Evolutionary conservation across 768 basidiomycete genomes (phyloP).

Genomic region (Mycena vulgaris): DNA sequence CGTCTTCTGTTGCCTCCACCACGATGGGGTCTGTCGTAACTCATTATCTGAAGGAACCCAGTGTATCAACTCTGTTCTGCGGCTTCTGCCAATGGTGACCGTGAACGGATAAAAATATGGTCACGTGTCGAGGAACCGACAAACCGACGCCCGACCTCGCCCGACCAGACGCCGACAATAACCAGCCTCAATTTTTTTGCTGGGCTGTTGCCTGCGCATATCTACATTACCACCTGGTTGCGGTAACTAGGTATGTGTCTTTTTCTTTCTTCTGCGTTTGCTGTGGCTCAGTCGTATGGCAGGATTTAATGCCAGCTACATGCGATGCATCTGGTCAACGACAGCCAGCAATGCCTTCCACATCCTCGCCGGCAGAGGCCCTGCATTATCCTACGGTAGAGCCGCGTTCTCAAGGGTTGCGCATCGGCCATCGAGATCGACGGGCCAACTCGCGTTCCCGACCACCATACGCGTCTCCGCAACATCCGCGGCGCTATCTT

Average conservation of each 20-base stretch:
- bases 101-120: too few relatives aligned
- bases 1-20: constrained; percentile 65
- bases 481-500: constrained; percentile 25
- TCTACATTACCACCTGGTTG: neutral
- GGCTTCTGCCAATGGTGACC: too few relatives aligned
- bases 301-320: constrained; percentile 72
- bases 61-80: constrained; percentile 40
- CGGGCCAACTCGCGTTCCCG: neutral
- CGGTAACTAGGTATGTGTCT: constrained; percentile 34
- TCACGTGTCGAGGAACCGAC: too few relatives aligned
- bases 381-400: constrained; percentile 15
- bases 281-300: constrained; percentile 19
- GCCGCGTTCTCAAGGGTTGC: constrained; percentile 19
- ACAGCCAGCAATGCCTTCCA: constrained; percentile 62
- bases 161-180: neutral
- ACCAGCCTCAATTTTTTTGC: neutral
- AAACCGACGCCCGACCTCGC: too few relatives aligned
- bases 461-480: constrained; percentile 19
- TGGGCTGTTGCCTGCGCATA: constrained; percentile 23
- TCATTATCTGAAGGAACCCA: constrained; percentile 59
- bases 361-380: constrained; percentile 31
- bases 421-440: neutral
- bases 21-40: constrained; percentile 67
- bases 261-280: neutral
- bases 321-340: constrained; percentile 78